These are phyloP conservation scores for Verbascum thapsus DNA, from an alignment of 257 asterid genomes.

Conservation along the genomic window DNA sequence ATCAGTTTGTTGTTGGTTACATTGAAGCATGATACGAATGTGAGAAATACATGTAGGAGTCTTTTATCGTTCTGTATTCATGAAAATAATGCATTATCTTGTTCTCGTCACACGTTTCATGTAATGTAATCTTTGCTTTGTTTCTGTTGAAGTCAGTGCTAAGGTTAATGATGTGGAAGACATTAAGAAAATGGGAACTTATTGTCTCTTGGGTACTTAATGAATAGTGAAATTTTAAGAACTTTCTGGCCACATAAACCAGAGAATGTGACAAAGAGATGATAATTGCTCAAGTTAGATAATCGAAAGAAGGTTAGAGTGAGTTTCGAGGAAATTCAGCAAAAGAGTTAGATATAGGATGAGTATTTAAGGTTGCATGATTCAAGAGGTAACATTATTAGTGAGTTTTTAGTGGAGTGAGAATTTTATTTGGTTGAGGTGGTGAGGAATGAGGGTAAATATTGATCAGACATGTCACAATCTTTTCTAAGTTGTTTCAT, in stretches of 20 bases:
- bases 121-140: background rate
- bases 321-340: background rate
- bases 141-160: background rate
- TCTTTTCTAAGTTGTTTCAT: conserved; percentile 1
- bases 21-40: conserved; percentile 3
- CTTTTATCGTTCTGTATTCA: background rate
- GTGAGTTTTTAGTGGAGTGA: background rate
- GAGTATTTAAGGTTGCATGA: too few relatives aligned
- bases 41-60: background rate
- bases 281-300: background rate
- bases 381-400: too few relatives aligned
- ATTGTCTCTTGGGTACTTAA: background rate
- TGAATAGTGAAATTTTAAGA: background rate
- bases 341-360: too few relatives aligned
- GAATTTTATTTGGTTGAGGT: background rate
- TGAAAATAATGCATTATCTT: conserved; percentile 10
- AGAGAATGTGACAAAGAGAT: background rate
- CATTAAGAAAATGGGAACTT: background rate
- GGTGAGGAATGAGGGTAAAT: background rate
- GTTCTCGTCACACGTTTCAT: conserved; percentile 7
- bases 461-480: background rate
- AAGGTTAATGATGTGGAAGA: conserved; percentile 3
- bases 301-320: background rate
- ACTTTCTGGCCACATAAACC: background rate
- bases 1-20: conserved; percentile 22